These are phyloP conservation scores for Suillus fuscotomentosus DNA, from an alignment of 768 basidiomycete species.

Conservation along the genomic window DNA sequence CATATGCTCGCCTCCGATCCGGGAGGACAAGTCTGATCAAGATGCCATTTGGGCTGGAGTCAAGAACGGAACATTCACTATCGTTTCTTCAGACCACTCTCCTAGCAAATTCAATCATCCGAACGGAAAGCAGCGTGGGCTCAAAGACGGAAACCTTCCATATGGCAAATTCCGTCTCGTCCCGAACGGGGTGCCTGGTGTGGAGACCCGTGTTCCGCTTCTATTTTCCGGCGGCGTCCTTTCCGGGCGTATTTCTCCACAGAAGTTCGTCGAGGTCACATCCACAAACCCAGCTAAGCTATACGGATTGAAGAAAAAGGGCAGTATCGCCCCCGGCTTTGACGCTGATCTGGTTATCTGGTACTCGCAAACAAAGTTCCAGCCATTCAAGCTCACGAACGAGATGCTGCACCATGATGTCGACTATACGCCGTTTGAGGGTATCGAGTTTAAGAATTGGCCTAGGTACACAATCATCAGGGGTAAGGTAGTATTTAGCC, in stretches of 20 bases:
- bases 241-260: slow-evolving; percentile 26
- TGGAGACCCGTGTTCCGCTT: slow-evolving; percentile 33
- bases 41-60: slow-evolving; percentile 18
- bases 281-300: slow-evolving; percentile 33
- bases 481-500: slow-evolving; percentile 16
- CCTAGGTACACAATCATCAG: slow-evolving; percentile 25
- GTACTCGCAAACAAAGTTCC: slow-evolving; percentile 13
- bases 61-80: slow-evolving; percentile 26
- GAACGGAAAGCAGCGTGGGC: slow-evolving; percentile 22
- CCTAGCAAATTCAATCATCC: slow-evolving; percentile 28
- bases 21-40: slow-evolving; percentile 15
- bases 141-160: slow-evolving; percentile 23
- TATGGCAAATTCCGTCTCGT: slow-evolving; percentile 30
- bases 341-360: slow-evolving; percentile 37
- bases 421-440: slow-evolving; percentile 37
- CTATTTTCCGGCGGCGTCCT: slow-evolving; percentile 31
- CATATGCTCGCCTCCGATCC: slow-evolving; percentile 16
- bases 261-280: slow-evolving; percentile 34
- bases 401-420: slow-evolving; percentile 26
- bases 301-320: slow-evolving; percentile 33
- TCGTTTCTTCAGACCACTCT: slow-evolving; percentile 32
- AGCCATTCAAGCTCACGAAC: slow-evolving; percentile 17
- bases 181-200: slow-evolving; percentile 34
- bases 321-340: slow-evolving; percentile 29
- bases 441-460: slow-evolving; percentile 32